phyloP scores from a whole-genome alignment of 495 filamentous ascomycete genomes.

The Hypoxylon subgilvum region DNA sequence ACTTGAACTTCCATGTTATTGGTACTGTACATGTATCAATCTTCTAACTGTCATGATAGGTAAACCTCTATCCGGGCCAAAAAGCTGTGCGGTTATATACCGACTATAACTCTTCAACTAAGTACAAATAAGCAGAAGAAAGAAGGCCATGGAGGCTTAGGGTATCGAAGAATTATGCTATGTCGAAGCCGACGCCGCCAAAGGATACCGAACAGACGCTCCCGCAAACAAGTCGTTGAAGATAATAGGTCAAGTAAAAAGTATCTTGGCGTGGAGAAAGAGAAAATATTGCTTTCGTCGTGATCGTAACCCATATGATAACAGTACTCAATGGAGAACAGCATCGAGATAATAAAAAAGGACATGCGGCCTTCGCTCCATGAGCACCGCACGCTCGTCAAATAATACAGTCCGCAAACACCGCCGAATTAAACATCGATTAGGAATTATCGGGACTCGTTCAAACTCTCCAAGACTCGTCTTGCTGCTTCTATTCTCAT shows the following conservation, averaged over 20 bases:
- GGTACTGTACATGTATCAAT: no score
- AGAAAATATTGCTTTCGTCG: slow-evolving; percentile 18
- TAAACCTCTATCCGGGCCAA: no score
- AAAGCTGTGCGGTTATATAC: slow-evolving; percentile 14
- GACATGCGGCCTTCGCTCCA: neutral
- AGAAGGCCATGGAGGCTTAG: slow-evolving; percentile 10
- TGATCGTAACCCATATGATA: slow-evolving; percentile 32
- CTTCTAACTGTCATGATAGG: no score
- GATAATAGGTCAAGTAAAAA: slow-evolving; percentile 1
- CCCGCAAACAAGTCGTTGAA: neutral
- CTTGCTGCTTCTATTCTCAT: slow-evolving; percentile 75
- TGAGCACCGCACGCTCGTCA: slow-evolving; percentile 16
- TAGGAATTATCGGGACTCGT: slow-evolving; percentile 31
- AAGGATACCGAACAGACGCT: neutral
- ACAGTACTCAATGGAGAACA: slow-evolving; percentile 4
- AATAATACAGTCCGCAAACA: slow-evolving; percentile 37
- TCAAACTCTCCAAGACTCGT: slow-evolving; percentile 69
- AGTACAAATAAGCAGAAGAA: slow-evolving; percentile 25
- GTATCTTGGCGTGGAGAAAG: slow-evolving; percentile 4
- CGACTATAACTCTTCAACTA: slow-evolving; percentile 8
- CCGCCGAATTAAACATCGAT: slow-evolving; percentile 22
- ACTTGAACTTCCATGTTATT: no score
- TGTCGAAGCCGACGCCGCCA: slow-evolving; percentile 2
- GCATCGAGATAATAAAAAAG: slow-evolving; percentile 14
- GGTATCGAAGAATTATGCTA: slow-evolving; percentile 37